Evolutionary conservation across 106 monocot genomes (phyloP).

Genomic region (Xerophyta viscosa): DNA sequence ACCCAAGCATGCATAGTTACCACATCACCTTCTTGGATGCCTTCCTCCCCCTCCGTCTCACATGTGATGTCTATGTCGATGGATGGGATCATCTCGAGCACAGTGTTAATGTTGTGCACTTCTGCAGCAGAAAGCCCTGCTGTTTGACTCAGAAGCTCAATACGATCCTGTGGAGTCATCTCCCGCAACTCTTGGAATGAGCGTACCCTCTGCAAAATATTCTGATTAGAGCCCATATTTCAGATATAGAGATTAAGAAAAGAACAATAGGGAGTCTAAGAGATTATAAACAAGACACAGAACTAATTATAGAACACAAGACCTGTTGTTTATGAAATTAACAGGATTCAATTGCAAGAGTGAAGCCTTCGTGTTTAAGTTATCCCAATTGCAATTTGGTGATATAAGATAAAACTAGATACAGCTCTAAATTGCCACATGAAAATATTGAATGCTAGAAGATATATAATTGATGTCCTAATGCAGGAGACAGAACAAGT

Average conservation of each 20-base stretch:
- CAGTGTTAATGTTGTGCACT: slow-evolving; percentile 51
- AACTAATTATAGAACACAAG: background rate
- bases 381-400: too few relatives aligned
- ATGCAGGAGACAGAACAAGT: too few relatives aligned
- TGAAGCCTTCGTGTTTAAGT: too few relatives aligned
- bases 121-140: slow-evolving; percentile 57
- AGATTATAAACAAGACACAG: too few relatives aligned
- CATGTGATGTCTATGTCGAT: slow-evolving; percentile 64
- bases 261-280: background rate
- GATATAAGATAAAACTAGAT: too few relatives aligned
- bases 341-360: too few relatives aligned
- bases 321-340: background rate
- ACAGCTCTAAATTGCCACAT: too few relatives aligned
- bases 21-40: slow-evolving; percentile 89
- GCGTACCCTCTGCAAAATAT: slow-evolving; percentile 63
- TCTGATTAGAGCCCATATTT: background rate
- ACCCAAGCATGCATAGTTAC: slow-evolving; percentile 94
- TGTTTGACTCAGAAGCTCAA: slow-evolving; percentile 50
- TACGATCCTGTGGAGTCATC: slow-evolving; percentile 53
- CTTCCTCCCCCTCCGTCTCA: slow-evolving; percentile 95
- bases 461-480: too few relatives aligned
- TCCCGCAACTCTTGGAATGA: slow-evolving; percentile 70
- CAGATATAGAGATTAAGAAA: background rate
- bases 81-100: slow-evolving; percentile 81
- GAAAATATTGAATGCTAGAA: too few relatives aligned